A percentile compares a stretch with the other conserved stretches of the same genome.
These are phyloP conservation scores for Rhodotorula toruloides DNA, from an alignment of 768 basidiomycete species.

Conservation along the genomic window DNA sequence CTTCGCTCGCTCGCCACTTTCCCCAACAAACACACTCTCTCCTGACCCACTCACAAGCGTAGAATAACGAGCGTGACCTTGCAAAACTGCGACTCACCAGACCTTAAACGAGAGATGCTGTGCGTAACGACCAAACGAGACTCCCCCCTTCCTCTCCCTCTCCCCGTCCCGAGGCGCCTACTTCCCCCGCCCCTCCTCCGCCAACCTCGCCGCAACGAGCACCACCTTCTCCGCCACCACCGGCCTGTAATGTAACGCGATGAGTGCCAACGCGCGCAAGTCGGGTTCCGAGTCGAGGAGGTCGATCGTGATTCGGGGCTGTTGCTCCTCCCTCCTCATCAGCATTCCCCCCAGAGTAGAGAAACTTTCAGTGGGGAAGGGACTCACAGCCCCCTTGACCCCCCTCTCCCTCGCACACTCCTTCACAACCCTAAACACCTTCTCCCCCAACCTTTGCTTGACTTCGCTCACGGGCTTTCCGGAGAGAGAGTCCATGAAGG, in stretches of 20 bases:
- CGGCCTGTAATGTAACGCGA: conserved; percentile 76
- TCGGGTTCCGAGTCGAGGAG: conserved; percentile 74
- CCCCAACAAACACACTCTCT: no score
- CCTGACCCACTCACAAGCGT: no score
- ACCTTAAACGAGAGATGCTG: no score
- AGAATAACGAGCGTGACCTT: no score
- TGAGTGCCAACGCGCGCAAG: conserved; percentile 70
- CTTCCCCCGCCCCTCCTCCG: background rate
- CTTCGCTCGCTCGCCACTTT: background rate
- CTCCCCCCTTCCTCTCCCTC: background rate
- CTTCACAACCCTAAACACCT: conserved; percentile 45
- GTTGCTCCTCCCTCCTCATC: background rate
- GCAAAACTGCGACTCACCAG: no score
- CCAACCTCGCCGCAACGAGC: background rate
- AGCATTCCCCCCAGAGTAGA: background rate
- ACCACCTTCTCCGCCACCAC: conserved; percentile 69
- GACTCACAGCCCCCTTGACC: conserved; percentile 63
- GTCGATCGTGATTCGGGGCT: conserved; percentile 79
- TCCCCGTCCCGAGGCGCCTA: background rate
- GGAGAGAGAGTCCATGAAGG: conserved; percentile 58
- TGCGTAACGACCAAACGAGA: no score
- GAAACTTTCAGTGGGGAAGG: background rate
- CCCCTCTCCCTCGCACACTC: conserved; percentile 64
- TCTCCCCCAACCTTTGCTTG: conserved; percentile 64
- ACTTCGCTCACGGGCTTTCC: conserved; percentile 58